These are phyloP conservation scores for Nakaseomyces kungkrabaensis DNA, from an alignment of 1,139 yeast genomes.

Conservation along the genomic window DNA sequence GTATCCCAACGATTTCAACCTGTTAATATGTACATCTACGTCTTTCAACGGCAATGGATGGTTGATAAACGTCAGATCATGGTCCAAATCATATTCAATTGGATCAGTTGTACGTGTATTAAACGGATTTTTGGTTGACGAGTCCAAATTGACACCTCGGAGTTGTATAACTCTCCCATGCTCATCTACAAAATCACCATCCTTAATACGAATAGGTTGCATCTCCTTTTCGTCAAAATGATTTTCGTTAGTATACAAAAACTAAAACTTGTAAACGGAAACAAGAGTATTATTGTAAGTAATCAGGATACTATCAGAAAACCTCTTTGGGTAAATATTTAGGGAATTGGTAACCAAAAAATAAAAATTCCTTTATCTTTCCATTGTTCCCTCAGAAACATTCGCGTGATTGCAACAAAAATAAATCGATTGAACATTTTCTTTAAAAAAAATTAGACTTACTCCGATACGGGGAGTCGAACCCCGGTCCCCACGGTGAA, in stretches of 20 bases:
- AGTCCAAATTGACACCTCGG: slow-evolving; percentile 78
- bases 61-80: slow-evolving; percentile 66
- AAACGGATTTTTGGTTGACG: slow-evolving; percentile 62
- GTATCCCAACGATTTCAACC: slow-evolving; percentile 75
- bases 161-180: slow-evolving; percentile 51
- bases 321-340: too few species aligned
- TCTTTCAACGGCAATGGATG: slow-evolving; percentile 71
- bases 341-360: not conserved
- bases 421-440: not conserved
- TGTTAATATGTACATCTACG: slow-evolving; percentile 54
- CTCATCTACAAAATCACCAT: slow-evolving; percentile 53
- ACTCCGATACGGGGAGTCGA: slow-evolving; percentile 31
- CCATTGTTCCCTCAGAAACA: not conserved
- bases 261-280: too few species aligned
- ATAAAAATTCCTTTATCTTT: not conserved
- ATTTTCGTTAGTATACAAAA: too few species aligned
- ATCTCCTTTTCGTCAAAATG: not conserved
- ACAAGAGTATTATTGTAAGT: too few species aligned
- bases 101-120: slow-evolving; percentile 42
- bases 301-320: too few species aligned
- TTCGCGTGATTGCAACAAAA: not conserved
- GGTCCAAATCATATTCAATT: slow-evolving; percentile 52
- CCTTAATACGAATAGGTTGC: slow-evolving; percentile 7
- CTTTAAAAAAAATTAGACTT: not conserved
- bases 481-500: slow-evolving; percentile 32